Evolutionary conservation across 441 rosid genomes (phyloP), one percentile per base, ranked within the genome.

Genomic region (Populus hybrid): DNA sequence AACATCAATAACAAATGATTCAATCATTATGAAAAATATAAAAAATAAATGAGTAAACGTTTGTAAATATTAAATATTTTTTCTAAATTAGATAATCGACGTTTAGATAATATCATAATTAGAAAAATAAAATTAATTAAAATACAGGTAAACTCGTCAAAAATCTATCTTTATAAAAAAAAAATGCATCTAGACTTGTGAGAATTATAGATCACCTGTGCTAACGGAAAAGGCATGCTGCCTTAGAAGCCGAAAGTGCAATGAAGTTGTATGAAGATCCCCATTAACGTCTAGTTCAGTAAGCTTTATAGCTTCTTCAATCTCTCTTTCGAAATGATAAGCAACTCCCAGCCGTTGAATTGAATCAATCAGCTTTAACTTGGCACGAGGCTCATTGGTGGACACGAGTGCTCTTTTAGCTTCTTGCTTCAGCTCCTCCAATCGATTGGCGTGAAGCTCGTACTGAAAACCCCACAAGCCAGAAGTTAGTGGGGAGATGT

Each of bases 341-440:
- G 78, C 77, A 46, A 85, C 66, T 11, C 86, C 88, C 10, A 84
- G 64, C 14, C 88, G 32, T 26, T 84, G 87, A 34, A 87, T 34
- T 8, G 74, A 30, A n/a, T 87, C 88, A 2, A 85, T 78, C 2
- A 84, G 42, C 66, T 75, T 71, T 46, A 83, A 59, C 2, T 8
- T 66, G 0, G 12, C 73, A 21, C 9, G 11, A 32, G 77, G 75
- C n/a, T 72, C 81, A 8, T 64, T 36, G 8, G 46, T 40, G 18
- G 67, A 69, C 1, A 20, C 36, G n/a, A 76, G 7, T 9, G 80
- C 40, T 11, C 14, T n/a, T 71, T 38, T 77, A 53, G 74, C 80
- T 28, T 77, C 67, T 36, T 69, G 53, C 67, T 85, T 83, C 82
- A 85, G 42, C 75, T 73, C 46, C 64, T 81, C 75, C 20, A 75